Conservation (phyloP, 2,329 filamentous ascomycete genomes). For the Penicillium sp. region DNA sequence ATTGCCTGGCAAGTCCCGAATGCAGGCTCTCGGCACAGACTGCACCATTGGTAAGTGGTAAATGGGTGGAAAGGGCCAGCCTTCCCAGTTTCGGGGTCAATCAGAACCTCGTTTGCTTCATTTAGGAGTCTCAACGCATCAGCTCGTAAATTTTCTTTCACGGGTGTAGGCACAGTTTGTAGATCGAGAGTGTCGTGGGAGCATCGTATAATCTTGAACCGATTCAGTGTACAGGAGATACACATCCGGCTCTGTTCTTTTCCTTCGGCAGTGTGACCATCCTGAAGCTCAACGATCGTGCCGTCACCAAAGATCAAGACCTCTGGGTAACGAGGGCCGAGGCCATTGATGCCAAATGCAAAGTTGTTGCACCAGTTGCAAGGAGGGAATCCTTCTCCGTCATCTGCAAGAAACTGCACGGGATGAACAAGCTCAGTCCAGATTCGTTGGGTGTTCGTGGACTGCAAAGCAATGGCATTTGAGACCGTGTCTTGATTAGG, state of each 20-base stretch:
- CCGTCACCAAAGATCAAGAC: constrained; percentile 26
- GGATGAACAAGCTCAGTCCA: constrained; percentile 36
- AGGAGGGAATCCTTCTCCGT: constrained; percentile 13
- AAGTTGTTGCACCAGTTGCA: constrained; percentile 39
- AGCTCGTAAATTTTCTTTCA: constrained; percentile 14
- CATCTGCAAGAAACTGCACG: constrained; percentile 30
- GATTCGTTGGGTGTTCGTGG: constrained; percentile 17
- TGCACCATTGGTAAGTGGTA: constrained; percentile 30
- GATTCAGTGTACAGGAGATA: constrained; percentile 27
- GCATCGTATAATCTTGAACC: constrained; percentile 32
- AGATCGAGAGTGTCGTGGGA: constrained; percentile 24
- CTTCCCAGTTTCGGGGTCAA: neutral
- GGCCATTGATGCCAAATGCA: constrained; percentile 35
- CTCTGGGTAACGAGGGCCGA: constrained; percentile 27
- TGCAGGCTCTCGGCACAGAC: constrained; percentile 35
- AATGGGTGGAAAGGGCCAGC: neutral
- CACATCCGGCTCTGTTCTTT: constrained; percentile 34
- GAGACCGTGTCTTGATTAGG: neutral
- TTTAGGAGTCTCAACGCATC: constrained; percentile 22
- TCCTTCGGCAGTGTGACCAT: constrained; percentile 30
- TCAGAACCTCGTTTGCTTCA: neutral
- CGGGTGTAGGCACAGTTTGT: constrained; percentile 14
- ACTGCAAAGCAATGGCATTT: neutral
- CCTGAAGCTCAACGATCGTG: constrained; percentile 32
- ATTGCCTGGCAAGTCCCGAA: constrained; percentile 27